phyloP scores from a whole-genome alignment of 1,139 yeast species.

The Candida sanyaensis region DNA sequence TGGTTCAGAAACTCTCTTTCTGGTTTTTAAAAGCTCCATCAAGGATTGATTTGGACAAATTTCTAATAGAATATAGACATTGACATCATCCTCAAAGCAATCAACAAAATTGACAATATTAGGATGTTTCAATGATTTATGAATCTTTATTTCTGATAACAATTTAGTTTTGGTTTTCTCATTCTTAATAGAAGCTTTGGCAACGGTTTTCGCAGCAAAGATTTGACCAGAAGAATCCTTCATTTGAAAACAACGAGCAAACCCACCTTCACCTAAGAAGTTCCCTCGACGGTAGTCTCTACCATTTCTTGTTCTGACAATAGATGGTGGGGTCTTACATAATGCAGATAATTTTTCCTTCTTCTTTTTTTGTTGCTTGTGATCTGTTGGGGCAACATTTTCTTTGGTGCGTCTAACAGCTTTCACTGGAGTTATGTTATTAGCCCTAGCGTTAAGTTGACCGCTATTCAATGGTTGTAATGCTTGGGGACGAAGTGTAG shows the following conservation, averaged over 20 bases:
- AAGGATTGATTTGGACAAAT: conserved; percentile 92
- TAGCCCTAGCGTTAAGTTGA: conserved; percentile 41
- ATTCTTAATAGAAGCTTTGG: conserved; percentile 88
- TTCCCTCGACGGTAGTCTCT: conserved; percentile 89
- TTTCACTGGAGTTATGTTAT: conserved; percentile 46
- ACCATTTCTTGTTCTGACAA: conserved; percentile 84
- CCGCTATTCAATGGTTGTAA: conserved; percentile 51
- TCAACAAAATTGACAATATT: conserved; percentile 90
- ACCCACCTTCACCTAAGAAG: conserved; percentile 97
- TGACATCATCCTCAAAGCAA: conserved; percentile 92
- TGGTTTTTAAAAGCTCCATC: conserved; percentile 85
- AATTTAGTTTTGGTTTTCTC: conserved; percentile 90
- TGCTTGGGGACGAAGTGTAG: conserved; percentile 42
- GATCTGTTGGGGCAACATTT: conserved; percentile 19
- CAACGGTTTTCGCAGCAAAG: conserved; percentile 97
- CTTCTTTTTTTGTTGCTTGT: conserved; percentile 51
- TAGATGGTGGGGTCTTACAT: conserved; percentile 93
- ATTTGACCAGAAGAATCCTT: conserved; percentile 84
- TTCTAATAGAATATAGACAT: conserved; percentile 89
- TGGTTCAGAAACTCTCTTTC: conserved; percentile 83
- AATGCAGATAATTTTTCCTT: conserved; percentile 85
- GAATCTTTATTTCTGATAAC: conserved; percentile 92
- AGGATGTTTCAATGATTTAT: conserved; percentile 84
- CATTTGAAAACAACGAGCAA: conserved; percentile 98
- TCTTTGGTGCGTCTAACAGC: conserved; percentile 34